phyloP scores from a whole-genome alignment of 2,329 filamentous ascomycete genomes.

The Penicillium sp. region DNA sequence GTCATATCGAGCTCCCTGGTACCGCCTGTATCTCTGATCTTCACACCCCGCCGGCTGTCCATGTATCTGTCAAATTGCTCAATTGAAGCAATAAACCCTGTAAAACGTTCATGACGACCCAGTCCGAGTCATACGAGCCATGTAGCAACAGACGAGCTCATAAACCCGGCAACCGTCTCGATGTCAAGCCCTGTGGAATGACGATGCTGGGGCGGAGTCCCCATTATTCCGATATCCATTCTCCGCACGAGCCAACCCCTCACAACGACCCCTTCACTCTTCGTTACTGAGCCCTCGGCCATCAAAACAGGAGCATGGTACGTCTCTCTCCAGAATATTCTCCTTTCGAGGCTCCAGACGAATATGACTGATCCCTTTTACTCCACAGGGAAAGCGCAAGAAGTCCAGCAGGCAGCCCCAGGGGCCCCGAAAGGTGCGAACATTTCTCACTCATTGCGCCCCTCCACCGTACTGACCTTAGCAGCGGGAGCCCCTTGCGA shows the following conservation, averaged over 20 bases:
- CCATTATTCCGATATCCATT: constrained; percentile 15
- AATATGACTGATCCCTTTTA: neutral
- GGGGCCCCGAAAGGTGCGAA: constrained; percentile 73
- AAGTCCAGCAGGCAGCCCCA: constrained; percentile 76
- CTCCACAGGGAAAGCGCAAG: constrained; percentile 80
- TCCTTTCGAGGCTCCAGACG: neutral
- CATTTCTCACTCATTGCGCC: neutral
- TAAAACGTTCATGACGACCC: neutral
- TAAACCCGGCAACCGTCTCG: neutral
- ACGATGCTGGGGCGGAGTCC: constrained; percentile 7
- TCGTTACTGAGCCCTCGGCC: neutral
- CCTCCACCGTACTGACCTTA: neutral
- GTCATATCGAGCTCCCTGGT: neutral
- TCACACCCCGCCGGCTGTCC: neutral
- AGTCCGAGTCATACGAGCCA: neutral
- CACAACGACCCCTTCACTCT: constrained; percentile 9
- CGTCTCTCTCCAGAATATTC: neutral
- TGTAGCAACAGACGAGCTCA: neutral
- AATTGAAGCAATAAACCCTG: neutral
- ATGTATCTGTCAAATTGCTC: neutral
- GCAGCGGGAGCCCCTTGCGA: constrained; percentile 52
- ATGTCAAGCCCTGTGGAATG: neutral
- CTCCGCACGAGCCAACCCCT: constrained; percentile 22
- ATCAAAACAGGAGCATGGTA: constrained; percentile 13
- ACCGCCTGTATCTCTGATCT: neutral